These are phyloP conservation scores for Rubia peregrina DNA, from an alignment of 305 asterid species.

Conservation along the genomic window DNA sequence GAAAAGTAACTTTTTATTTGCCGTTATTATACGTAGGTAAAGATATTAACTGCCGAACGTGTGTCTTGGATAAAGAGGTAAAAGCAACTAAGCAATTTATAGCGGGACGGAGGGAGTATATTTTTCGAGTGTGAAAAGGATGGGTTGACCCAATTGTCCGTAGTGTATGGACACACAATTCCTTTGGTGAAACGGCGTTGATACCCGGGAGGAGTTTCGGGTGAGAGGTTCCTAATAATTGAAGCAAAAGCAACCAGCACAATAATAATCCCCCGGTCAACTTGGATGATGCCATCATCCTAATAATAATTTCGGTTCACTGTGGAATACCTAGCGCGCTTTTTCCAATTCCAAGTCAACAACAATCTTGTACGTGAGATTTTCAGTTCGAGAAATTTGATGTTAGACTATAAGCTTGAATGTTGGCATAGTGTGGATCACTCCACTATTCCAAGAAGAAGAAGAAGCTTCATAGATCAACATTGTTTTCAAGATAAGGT, in stretches of 20 bases:
- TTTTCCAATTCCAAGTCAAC: constrained; percentile 31
- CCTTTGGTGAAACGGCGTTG: constrained; percentile 9
- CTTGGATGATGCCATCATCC: constrained; percentile 42
- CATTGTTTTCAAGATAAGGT: too few relatives aligned
- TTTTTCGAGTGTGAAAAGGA: neutral
- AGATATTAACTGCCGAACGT: too few relatives aligned
- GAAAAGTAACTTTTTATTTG: too few relatives aligned
- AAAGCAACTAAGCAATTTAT: too few relatives aligned
- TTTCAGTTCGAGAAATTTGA: neutral
- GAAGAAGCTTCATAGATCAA: too few relatives aligned
- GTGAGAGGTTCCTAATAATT: constrained; percentile 14
- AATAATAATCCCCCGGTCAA: constrained; percentile 32
- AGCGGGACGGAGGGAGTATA: too few relatives aligned
- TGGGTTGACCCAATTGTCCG: constrained; percentile 25
- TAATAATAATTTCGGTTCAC: neutral
- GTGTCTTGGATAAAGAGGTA: too few relatives aligned
- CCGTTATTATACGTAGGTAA: too few relatives aligned
- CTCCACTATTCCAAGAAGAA: too few relatives aligned
- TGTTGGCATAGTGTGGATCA: neutral
- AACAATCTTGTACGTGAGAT: neutral
- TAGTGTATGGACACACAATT: neutral
- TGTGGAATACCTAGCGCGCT: constrained; percentile 44
- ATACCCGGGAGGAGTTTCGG: constrained; percentile 11
- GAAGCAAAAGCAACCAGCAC: constrained; percentile 7
- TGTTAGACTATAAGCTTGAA: neutral